Base-by-base conservation (phyloP, 108 stramenopile species). In the Cyclostephanos invisitatus region DNA sequence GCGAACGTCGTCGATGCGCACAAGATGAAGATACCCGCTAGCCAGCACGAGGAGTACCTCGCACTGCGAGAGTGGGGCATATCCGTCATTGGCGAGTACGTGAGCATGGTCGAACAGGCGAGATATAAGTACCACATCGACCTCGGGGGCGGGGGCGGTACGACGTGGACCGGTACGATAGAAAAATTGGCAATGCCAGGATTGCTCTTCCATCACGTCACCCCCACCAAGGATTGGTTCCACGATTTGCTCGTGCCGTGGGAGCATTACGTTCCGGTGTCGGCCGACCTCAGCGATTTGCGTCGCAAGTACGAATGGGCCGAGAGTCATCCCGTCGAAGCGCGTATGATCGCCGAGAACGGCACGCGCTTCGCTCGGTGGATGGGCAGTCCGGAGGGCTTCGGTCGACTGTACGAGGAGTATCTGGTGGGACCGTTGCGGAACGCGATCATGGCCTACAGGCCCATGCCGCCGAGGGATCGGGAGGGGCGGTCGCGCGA, bases 121-220 rank as follows among this genome's bases (percentile, higher is more conserved):
- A 63, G 36, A 5, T 85, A 82, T 55, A 78, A 67, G 62, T 85
- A 85, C 51, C 81, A 82, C 46, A 79, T 85, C 49, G 84, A 85
- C 67, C 61, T 85, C 17, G 84, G 84, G 48, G 84, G 84, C 11
- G 84, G 81, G 35, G 81, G 84, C 11, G 81, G 84, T 1, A 85
- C 84, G 14, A 79, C 74, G 1, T 85, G 84, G 84, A 73, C 70
- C 14, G 84, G 82, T 2, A 85, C 84, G 0, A 53, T 85, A 6
- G 67, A 73, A 32, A 85, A 85, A 40, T 54, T 85, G 7, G 76
- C 72, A 28, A 36, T 84, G 35, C 81, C 81, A 1, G 81, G 81
- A 32, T 53, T 82, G 27, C 54, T 82, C 11, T 78, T 82, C 64
- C 81, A 82, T 66, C 81, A 82, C 60, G 66, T 78, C 2, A 78